Percentiles rank a stretch among this genome's conserved stretches.
Conservation (phyloP, 2,329 filamentous ascomycete species). For the Colletotrichum shisoi region DNA sequence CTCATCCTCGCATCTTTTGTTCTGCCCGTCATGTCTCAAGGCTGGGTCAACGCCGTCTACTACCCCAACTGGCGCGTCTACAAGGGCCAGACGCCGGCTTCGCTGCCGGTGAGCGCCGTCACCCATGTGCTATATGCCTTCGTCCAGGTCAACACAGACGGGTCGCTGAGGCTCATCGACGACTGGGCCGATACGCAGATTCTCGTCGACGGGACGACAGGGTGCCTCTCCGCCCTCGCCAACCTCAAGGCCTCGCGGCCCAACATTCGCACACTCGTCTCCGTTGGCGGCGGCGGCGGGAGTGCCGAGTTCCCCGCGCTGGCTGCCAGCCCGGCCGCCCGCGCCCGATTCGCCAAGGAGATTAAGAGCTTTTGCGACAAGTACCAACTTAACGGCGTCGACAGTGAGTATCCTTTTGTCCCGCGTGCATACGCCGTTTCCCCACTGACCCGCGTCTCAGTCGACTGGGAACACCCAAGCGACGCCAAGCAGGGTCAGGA, state of each 20-base stretch:
- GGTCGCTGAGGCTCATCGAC: slow-evolving; percentile 56
- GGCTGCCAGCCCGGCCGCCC: slow-evolving; percentile 56
- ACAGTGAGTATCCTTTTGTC: slow-evolving; percentile 55
- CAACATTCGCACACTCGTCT: slow-evolving; percentile 66
- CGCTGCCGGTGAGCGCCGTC: slow-evolving; percentile 62
- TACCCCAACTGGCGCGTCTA: slow-evolving; percentile 73
- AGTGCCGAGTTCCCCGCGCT: slow-evolving; percentile 68
- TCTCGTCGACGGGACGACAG: slow-evolving; percentile 64
- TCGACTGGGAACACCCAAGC: slow-evolving; percentile 74
- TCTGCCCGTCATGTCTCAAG: slow-evolving; percentile 32
- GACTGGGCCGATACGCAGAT: slow-evolving; percentile 70
- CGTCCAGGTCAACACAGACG: slow-evolving; percentile 48
- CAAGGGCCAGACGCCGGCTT: slow-evolving; percentile 66
- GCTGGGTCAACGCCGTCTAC: slow-evolving; percentile 58
- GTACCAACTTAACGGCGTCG: slow-evolving; percentile 69
- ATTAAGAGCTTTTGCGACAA: slow-evolving; percentile 63
- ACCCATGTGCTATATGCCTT: slow-evolving; percentile 73
- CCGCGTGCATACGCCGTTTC: background rate
- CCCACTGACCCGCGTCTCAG: slow-evolving; percentile 47
- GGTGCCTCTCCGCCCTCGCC: slow-evolving; percentile 67
- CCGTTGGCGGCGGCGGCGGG: slow-evolving; percentile 70
- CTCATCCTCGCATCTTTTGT: background rate
- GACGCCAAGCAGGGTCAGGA: slow-evolving; percentile 62
- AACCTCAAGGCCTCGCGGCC: slow-evolving; percentile 65
- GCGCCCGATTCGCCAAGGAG: slow-evolving; percentile 64